These are phyloP conservation scores for Yarrowia yakushimensis DNA, from an alignment of 805 yeast species.

Conservation along the genomic window DNA sequence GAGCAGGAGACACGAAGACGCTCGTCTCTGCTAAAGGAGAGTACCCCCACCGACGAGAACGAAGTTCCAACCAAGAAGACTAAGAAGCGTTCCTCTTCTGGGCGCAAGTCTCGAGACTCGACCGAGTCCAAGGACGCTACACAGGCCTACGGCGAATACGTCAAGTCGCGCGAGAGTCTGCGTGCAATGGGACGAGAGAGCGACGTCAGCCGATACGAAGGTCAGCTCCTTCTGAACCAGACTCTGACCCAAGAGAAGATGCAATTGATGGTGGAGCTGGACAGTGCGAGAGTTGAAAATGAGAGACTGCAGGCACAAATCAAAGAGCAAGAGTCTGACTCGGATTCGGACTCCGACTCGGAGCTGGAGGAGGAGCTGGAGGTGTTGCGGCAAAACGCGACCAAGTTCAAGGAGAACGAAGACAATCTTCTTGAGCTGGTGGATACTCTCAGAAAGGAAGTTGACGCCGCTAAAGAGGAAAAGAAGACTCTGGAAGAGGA, in stretches of 20 bases:
- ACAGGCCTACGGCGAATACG: not conserved
- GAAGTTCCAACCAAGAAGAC: not conserved
- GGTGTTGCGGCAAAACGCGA: not conserved
- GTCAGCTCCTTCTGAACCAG: not conserved
- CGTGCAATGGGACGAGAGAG: not conserved
- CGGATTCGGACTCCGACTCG: not conserved
- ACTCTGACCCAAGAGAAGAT: not conserved
- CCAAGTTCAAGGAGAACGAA: slow-evolving; percentile 10
- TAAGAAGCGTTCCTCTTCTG: not conserved
- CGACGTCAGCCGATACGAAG: slow-evolving; percentile 7
- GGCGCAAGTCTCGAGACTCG: not conserved
- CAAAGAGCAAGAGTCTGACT: not conserved
- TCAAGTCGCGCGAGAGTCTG: slow-evolving; percentile 10
- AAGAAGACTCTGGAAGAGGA: not conserved
- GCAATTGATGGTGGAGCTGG: slow-evolving; percentile 13
- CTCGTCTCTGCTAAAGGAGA: not conserved
- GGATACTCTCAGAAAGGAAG: not conserved
- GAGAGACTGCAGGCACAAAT: not conserved
- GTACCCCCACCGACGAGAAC: not conserved
- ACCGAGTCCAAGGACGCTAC: not conserved
- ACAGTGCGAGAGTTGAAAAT: not conserved
- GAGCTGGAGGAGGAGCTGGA: slow-evolving; percentile 12
- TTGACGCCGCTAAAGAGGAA: not conserved
- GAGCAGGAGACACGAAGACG: slow-evolving; percentile 10
- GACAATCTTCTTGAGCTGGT: not conserved